Base-by-base conservation (phyloP, 2,329 filamentous ascomycete species). In the Pseudogymnoascus sp. region DNA sequence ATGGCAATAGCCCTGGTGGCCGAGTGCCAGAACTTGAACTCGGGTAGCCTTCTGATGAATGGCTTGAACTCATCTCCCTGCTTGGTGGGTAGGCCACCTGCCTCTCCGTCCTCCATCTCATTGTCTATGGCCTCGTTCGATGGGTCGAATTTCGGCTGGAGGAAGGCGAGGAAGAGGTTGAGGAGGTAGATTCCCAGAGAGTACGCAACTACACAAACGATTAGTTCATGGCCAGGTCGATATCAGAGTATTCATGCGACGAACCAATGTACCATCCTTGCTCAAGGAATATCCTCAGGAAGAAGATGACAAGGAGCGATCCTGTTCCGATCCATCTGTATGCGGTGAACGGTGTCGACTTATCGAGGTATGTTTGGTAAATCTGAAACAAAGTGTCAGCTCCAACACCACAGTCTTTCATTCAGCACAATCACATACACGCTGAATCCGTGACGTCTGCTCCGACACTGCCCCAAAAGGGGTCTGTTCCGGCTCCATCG, bases 21-120 rank as follows among this genome's bases (percentile, higher is more conserved):
- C 71, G 90, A 89, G 79, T 97, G 91, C 94, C 94, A 99, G 82
- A 99, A 99, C 83, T 99, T 99, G 84, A 99, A 99, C 78, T 99
- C 94, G 62, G 94, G 94, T 25, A 99, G 85, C 64, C 94, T 85
- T 72, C 94, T 86, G 74, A 99, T 97, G 73, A 99, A 99, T 3
- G 94, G 94, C 66, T 92, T 87, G 81, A 99, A 99, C 79, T 99
- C 94, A 72, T 99, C 92, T 72, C 97, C 93, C 70, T 91, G 87
- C 79, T 96, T 97, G 63, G 92, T 97, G 25, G 94, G 94, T 45
- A 99, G 85, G 27, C 85, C 85, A 61, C 88, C 87, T 29, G 86
- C 85, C 13, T 90, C 83, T 65, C 94, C 94, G 70, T 97, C 93
- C 77, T 99, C 94, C 83, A 97, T 93, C 67, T 95, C 92, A 73